Conservation (phyloP, 352 stramenopile genomes). For the Phytophthora fragariaefolia region DNA sequence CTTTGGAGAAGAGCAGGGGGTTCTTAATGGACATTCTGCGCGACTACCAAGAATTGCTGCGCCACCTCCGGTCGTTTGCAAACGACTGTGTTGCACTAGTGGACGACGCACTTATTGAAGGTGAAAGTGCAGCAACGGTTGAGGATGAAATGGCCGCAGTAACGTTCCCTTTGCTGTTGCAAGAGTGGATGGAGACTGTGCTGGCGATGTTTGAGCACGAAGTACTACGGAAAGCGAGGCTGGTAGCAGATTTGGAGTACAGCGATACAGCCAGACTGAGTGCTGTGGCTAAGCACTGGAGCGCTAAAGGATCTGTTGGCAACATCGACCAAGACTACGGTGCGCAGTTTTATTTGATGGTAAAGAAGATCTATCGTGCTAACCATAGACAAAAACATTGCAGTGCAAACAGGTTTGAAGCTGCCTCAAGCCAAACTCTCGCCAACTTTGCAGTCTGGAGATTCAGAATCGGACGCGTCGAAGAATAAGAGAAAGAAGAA, state of each 20-base stretch:
- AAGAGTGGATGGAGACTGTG: conserved; percentile 85
- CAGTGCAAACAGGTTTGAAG: conserved; percentile 54
- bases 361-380: not conserved
- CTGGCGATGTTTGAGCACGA: conserved; percentile 73
- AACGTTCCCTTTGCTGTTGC: conserved; percentile 36
- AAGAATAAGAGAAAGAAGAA: conserved; percentile 59
- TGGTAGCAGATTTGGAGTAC: conserved; percentile 66
- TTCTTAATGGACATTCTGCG: conserved; percentile 64
- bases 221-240: conserved; percentile 55
- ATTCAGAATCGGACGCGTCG: conserved; percentile 14
- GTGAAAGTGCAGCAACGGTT: conserved; percentile 26
- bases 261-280: conserved; percentile 46
- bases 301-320: conserved; percentile 37
- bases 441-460: conserved; percentile 2
- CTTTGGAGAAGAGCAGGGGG: conserved; percentile 66
- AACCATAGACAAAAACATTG: too few species aligned
- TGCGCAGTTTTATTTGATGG: conserved; percentile 25
- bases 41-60: conserved; percentile 56
- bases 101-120: conserved; percentile 33
- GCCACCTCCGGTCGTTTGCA: conserved; percentile 47
- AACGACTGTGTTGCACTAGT: conserved; percentile 42
- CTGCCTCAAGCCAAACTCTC: conserved; percentile 32
- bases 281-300: conserved; percentile 54
- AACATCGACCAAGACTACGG: conserved; percentile 62
- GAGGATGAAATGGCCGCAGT: conserved; percentile 26